Evolutionary conservation across 352 stramenopile genomes (phyloP).

Genomic region (Pythium vanterpoolii): DNA sequence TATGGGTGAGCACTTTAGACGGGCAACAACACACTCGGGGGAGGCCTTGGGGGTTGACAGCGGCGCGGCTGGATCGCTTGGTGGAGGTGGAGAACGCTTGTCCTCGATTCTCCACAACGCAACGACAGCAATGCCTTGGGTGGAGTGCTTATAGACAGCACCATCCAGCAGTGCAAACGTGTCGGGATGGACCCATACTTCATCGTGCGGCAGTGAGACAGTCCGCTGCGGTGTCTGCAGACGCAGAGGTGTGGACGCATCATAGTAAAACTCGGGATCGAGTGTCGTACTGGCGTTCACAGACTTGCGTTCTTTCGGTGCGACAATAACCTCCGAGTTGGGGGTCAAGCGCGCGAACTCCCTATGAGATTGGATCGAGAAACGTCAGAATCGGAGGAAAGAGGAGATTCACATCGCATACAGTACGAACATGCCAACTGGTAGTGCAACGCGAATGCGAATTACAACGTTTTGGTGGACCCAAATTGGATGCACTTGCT

Average conservation of each 20-base stretch:
- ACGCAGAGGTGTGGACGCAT: slow-evolving; percentile 45
- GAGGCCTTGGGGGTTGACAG: slow-evolving; percentile 1
- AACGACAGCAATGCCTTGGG: background rate
- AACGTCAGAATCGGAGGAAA: background rate
- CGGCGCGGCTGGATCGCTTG: background rate
- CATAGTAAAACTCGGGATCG: slow-evolving; percentile 54
- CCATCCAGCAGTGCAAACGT: slow-evolving; percentile 60
- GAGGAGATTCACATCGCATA: background rate
- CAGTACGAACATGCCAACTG: slow-evolving; percentile 62
- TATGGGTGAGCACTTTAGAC: slow-evolving; percentile 34
- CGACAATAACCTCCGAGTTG: slow-evolving; percentile 72
- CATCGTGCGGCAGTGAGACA: slow-evolving; percentile 27
- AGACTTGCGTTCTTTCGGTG: slow-evolving; percentile 60
- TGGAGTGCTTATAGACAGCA: slow-evolving; percentile 22
- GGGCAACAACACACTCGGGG: slow-evolving; percentile 2
- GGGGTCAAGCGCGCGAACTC: slow-evolving; percentile 65
- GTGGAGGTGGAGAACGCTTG: background rate
- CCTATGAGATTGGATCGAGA: slow-evolving; percentile 29
- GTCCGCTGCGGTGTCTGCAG: slow-evolving; percentile 35
- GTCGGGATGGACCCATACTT: slow-evolving; percentile 69
- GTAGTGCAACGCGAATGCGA: slow-evolving; percentile 52
- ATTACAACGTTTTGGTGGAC: slow-evolving; percentile 79
- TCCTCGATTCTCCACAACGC: slow-evolving; percentile 21
- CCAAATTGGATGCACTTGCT: slow-evolving; percentile 81
- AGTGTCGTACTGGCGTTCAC: slow-evolving; percentile 27